Conservation (phyloP, 1,284 basidiomycete genomes). For the Fomitopsis pinicola region DNA sequence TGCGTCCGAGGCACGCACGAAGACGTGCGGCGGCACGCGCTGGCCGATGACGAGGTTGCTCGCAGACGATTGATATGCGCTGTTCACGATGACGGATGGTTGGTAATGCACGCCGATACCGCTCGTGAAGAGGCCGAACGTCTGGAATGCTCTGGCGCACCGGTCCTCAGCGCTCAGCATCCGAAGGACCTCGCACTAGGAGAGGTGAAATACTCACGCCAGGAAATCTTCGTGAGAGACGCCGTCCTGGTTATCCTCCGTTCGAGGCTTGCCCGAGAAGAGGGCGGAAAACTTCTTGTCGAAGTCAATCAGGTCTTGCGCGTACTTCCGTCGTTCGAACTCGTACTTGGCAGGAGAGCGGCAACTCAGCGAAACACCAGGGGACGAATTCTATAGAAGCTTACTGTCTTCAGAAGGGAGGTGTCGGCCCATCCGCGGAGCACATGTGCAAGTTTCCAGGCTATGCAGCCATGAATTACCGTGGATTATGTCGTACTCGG, state of each 20-base stretch:
- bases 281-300: conserved; percentile 72
- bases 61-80: conserved; percentile 41
- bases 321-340: conserved; percentile 67
- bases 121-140: conserved; percentile 55
- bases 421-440: conserved; percentile 65
- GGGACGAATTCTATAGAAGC: conserved; percentile 15
- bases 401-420: conserved; percentile 67
- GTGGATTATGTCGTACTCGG: neutral
- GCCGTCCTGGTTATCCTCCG: conserved; percentile 51
- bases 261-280: conserved; percentile 73
- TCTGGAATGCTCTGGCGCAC: conserved; percentile 47
- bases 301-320: conserved; percentile 77
- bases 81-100: conserved; percentile 46
- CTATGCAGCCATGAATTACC: conserved; percentile 25
- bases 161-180: neutral
- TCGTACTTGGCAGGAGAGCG: conserved; percentile 48
- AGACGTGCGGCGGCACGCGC: conserved; percentile 53
- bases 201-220: conserved; percentile 32
- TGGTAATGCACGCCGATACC: conserved; percentile 65
- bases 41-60: conserved; percentile 49
- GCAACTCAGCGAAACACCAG: neutral
- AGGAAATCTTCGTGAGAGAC: conserved; percentile 67
- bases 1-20: conserved; percentile 62
- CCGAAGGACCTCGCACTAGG: too few relatives aligned
- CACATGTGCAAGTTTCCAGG: conserved; percentile 77